phyloP scores from a whole-genome alignment of 108 stramenopile genomes.

The Nitzschia sp. region DNA sequence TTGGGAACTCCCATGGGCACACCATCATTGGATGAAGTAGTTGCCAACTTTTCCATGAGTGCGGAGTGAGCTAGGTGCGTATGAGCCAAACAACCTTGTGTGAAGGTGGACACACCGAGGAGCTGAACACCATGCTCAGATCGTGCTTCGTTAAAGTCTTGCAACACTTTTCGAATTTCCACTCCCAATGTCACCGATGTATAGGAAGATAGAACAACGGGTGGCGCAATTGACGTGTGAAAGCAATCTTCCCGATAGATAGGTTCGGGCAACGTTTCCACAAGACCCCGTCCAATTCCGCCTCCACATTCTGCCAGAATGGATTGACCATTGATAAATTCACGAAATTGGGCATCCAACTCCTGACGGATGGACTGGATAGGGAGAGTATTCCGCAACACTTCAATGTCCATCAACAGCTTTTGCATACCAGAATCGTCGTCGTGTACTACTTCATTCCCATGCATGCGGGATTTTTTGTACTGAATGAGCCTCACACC shows the following conservation, averaged over 20 bases:
- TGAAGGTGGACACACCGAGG: slow-evolving; percentile 29
- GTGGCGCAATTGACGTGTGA: slow-evolving; percentile 37
- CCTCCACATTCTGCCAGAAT: slow-evolving; percentile 41
- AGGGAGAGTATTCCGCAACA: slow-evolving; percentile 34
- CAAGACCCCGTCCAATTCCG: slow-evolving; percentile 54
- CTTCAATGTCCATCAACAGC: slow-evolving; percentile 29
- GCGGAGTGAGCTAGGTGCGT: not conserved
- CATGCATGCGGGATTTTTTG: not conserved
- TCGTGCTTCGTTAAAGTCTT: not conserved
- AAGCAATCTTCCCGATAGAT: slow-evolving; percentile 32
- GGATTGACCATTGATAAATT: slow-evolving; percentile 39
- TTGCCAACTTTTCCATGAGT: not conserved
- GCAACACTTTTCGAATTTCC: not conserved
- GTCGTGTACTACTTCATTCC: slow-evolving; percentile 13
- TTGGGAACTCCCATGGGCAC: slow-evolving; percentile 1
- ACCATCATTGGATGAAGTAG: not conserved
- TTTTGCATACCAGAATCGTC: slow-evolving; percentile 29
- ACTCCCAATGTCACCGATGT: not conserved
- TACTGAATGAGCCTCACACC: slow-evolving; percentile 34
- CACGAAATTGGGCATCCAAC: slow-evolving; percentile 56
- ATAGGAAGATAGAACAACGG: slow-evolving; percentile 5
- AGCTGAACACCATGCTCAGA: not conserved
- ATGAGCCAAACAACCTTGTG: slow-evolving; percentile 20
- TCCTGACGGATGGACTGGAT: slow-evolving; percentile 56
- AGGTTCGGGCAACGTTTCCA: slow-evolving; percentile 61